Conservation (phyloP, 306 rosid species). For the Gillenia trifoliata region DNA sequence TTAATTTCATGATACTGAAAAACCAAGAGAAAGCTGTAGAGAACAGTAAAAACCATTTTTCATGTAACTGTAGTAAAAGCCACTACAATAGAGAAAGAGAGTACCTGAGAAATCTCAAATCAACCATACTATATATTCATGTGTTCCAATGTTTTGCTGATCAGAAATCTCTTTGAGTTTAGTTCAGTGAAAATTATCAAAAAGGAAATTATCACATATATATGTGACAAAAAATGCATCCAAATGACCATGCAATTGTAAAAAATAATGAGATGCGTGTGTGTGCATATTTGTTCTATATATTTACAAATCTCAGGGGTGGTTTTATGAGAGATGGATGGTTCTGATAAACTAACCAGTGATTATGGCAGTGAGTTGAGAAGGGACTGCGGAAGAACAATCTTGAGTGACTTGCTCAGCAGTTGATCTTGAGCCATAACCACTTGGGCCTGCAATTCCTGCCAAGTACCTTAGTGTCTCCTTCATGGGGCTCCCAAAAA, state of each 20-base stretch:
- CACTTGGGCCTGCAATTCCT: constrained; percentile 97
- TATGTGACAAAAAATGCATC: too few relatives aligned
- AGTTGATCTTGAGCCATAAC: constrained; percentile 89
- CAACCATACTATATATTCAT: neutral
- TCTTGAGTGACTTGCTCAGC: constrained; percentile 78
- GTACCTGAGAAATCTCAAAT: neutral
- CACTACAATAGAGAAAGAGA: neutral
- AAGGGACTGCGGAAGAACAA: constrained; percentile 25
- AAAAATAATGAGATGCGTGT: too few relatives aligned
- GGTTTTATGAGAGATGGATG: neutral
- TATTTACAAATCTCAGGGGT: too few relatives aligned
- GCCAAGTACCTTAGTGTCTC: constrained; percentile 78
- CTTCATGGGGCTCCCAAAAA: constrained; percentile 56
- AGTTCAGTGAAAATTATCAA: too few relatives aligned
- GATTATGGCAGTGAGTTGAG: constrained; percentile 71
- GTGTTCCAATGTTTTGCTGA: neutral
- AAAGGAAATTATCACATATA: too few relatives aligned
- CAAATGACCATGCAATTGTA: too few relatives aligned
- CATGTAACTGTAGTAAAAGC: neutral
- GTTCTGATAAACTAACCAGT: constrained; percentile 46
- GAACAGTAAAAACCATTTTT: neutral
- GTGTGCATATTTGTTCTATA: too few relatives aligned
- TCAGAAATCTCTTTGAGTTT: neutral
- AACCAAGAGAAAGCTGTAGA: neutral
- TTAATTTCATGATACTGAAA: neutral